Percentiles rank a stretch among this genome's conserved stretches.
These are phyloP conservation scores for Saraca asoca DNA, from an alignment of 331 rosid genomes.

Conservation along the genomic window DNA sequence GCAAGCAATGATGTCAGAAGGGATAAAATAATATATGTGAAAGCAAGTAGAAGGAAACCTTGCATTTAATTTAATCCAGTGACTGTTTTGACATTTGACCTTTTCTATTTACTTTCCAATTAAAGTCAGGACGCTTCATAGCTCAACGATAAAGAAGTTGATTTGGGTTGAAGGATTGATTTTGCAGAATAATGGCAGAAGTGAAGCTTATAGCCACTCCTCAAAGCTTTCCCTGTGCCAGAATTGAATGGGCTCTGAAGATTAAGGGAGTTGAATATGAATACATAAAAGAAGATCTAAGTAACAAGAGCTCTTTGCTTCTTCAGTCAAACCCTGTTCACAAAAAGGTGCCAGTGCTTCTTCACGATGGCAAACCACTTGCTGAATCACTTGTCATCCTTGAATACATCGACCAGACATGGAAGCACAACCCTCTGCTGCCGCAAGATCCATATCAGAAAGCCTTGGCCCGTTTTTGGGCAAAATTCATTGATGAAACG, in stretches of 20 bases:
- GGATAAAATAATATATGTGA: no score
- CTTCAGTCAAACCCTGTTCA: constrained; percentile 57
- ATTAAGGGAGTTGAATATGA: constrained; percentile 62
- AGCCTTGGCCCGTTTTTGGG: constrained; percentile 62
- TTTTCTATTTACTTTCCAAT: no score
- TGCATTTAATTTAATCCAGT: no score
- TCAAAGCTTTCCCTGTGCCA: constrained; percentile 46
- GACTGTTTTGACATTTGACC: no score
- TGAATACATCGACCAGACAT: constrained; percentile 61
- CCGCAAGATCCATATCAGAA: constrained; percentile 45
- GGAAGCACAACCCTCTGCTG: constrained; percentile 54
- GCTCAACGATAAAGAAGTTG: no score
- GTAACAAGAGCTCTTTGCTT: constrained; percentile 56
- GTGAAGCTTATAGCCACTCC: constrained; percentile 49
- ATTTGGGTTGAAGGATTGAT: no score
- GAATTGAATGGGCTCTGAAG: constrained; percentile 62
- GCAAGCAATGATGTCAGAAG: neutral
- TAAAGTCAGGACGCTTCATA: no score
- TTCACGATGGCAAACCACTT: constrained; percentile 46
- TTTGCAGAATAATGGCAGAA: constrained; percentile 40
- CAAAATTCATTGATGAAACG: constrained; percentile 55
- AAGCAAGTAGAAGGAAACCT: no score
- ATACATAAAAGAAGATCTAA: constrained; percentile 46
- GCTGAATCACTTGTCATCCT: constrained; percentile 61
- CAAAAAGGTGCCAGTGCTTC: constrained; percentile 56